phyloP scores from a whole-genome alignment of 495 filamentous ascomycete species.

The Trichoderma gamsii region DNA sequence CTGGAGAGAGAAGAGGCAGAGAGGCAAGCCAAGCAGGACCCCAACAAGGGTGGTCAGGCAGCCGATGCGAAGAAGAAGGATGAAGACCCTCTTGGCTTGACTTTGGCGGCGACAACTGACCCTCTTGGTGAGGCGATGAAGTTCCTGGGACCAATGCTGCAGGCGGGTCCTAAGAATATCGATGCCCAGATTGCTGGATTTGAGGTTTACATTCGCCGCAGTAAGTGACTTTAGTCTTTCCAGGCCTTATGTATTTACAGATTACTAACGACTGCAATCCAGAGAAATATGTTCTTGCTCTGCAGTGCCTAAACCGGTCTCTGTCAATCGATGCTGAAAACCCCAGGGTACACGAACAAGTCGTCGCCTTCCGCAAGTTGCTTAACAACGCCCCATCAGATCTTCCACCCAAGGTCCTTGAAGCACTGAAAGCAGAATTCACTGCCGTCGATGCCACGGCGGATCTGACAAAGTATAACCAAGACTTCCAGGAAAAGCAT shows the following conservation, averaged over 20 bases:
- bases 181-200: slow-evolving; percentile 80
- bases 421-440: slow-evolving; percentile 62
- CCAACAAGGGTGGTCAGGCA: slow-evolving; percentile 52
- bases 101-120: slow-evolving; percentile 69
- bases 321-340: slow-evolving; percentile 61
- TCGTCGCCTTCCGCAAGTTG: slow-evolving; percentile 59
- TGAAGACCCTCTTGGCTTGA: slow-evolving; percentile 73
- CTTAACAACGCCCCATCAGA: slow-evolving; percentile 53
- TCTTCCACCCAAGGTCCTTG: slow-evolving; percentile 50
- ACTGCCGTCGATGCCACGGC: slow-evolving; percentile 51
- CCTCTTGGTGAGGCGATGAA: slow-evolving; percentile 83
- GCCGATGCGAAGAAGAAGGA: slow-evolving; percentile 72
- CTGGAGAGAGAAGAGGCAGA: slow-evolving; percentile 75
- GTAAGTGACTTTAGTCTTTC: slow-evolving; percentile 47
- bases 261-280: slow-evolving; percentile 26
- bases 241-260: not conserved
- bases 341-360: slow-evolving; percentile 72
- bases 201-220: slow-evolving; percentile 75
- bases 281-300: slow-evolving; percentile 80
- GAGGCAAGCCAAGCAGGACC: slow-evolving; percentile 63
- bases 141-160: slow-evolving; percentile 72
- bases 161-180: slow-evolving; percentile 74
- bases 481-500: slow-evolving; percentile 57
- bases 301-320: slow-evolving; percentile 77
- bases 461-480: slow-evolving; percentile 61